Evolutionary conservation across 768 basidiomycete species (phyloP), one percentile per base, ranked within the genome.

Genomic region (Sarcodon sp.): DNA sequence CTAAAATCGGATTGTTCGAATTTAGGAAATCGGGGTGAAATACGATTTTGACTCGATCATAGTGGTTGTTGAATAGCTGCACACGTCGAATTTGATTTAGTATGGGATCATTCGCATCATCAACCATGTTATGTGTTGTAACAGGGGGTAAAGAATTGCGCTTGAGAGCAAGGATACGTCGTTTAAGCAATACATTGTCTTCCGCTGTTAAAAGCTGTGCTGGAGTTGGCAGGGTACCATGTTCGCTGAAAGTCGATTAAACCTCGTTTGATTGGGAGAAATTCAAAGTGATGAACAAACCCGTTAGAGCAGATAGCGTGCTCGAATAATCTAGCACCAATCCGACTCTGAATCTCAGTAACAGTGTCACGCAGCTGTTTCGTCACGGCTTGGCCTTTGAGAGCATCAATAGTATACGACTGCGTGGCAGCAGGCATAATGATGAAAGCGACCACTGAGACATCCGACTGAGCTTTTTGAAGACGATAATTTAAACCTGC

Each of bases 21-120:
- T 94, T 98, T 60, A 99, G 65, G 69, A 99, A 99, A 64, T 98
- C 94, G 1, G 94, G 94, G 65, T 98, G 94, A 76, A 98, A 98
- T 39, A 98, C 75, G 61, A 99, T 76, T 69, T 99, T 99, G 64
- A 98, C 96, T 46, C 96, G 82, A 62, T 99, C 96, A 21, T 71
- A 56, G n/a, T 73, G 64, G 16, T 76, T 67, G 65, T 99, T 99
- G 77, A 98, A 99, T 35, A 99, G 71, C 60, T 88, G 83, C 32
- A 97, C 92, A 21, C 89, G 79, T 13, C 96, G 81, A 53, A 99
- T 86, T 61, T 98, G 94, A 66, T 83, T 96, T 43, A 99, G 66
- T 54, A 99, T 88, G 6, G 96, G 96, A 60, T 99, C 96, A 56
- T 66, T 83, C 33, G 76, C 68, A 61, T 98, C 94, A 61, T 98